These are phyloP conservation scores for Prototheca wickerhamii DNA, from an alignment of 163 green algal genomes.

Conservation along the genomic window DNA sequence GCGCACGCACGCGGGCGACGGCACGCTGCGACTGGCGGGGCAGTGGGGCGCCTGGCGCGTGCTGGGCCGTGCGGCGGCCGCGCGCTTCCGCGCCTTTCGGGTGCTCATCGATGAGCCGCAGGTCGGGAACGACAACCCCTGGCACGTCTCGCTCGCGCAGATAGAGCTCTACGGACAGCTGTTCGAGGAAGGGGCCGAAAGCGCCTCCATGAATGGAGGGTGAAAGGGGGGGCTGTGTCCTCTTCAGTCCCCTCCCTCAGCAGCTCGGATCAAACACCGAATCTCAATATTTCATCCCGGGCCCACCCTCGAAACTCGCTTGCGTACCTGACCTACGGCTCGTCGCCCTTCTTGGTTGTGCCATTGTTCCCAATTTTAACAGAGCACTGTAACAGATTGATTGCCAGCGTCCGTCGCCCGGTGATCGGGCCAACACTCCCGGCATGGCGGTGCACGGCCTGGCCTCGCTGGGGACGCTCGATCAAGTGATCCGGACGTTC, in stretches of 20 bases:
- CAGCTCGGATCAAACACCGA: too few relatives aligned
- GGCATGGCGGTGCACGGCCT: neutral
- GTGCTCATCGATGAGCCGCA: slow-evolving; percentile 53
- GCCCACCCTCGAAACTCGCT: too few relatives aligned
- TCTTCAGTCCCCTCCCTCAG: neutral
- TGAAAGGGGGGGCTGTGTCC: neutral
- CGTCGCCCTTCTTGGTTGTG: too few relatives aligned
- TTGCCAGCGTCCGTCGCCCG: neutral
- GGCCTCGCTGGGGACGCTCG: neutral
- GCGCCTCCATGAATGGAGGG: neutral
- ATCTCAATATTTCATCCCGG: too few relatives aligned
- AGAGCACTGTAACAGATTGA: neutral
- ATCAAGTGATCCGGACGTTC: neutral
- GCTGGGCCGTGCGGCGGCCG: slow-evolving; percentile 36
- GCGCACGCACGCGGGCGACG: slow-evolving; percentile 50
- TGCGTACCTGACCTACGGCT: too few relatives aligned
- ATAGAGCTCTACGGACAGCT: slow-evolving; percentile 80
- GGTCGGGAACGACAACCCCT: slow-evolving; percentile 14
- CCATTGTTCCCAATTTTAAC: too few relatives aligned
- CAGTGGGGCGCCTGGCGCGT: slow-evolving; percentile 81
- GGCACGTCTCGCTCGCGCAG: slow-evolving; percentile 52
- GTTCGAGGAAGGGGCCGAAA: neutral
- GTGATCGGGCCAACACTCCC: neutral
- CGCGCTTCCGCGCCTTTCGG: slow-evolving; percentile 63
- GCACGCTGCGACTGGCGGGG: slow-evolving; percentile 49